Percentiles rank a stretch among this genome's conserved stretches.
These are phyloP conservation scores for Lichina pygmaea DNA, from an alignment of 495 filamentous ascomycete species.

Conservation along the genomic window DNA sequence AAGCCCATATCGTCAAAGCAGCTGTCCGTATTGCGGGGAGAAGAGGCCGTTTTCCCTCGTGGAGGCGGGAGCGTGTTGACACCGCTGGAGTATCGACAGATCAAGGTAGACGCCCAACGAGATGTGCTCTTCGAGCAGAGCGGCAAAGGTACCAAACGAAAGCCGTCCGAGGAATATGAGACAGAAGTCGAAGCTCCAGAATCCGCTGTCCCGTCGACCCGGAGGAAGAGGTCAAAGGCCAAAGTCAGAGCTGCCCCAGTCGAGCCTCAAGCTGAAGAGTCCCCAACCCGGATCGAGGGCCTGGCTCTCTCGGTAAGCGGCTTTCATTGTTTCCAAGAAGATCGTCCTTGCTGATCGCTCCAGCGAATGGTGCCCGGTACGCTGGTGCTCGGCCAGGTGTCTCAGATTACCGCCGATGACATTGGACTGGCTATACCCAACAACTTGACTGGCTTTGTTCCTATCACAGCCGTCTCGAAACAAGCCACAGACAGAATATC, in stretches of 20 bases:
- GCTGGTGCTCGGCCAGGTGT: slow-evolving; percentile 63
- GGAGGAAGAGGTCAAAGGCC: neutral
- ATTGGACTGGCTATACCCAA: slow-evolving; percentile 67
- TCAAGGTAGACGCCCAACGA: slow-evolving; percentile 72
- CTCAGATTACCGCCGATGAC: slow-evolving; percentile 52
- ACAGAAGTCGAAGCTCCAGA: slow-evolving; percentile 21
- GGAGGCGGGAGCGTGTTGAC: slow-evolving; percentile 79
- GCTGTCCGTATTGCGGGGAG: slow-evolving; percentile 32
- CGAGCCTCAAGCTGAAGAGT: slow-evolving; percentile 17
- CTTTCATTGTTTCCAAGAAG: neutral
- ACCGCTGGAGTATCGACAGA: slow-evolving; percentile 85
- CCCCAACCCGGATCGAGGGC: slow-evolving; percentile 31
- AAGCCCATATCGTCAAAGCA: slow-evolving; percentile 4
- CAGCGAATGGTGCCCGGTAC: slow-evolving; percentile 62
- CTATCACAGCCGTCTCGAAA: slow-evolving; percentile 73
- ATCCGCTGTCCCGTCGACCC: slow-evolving; percentile 1
- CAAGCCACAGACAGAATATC: slow-evolving; percentile 39
- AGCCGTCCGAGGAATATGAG: no score
- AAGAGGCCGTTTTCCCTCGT: slow-evolving; percentile 74
- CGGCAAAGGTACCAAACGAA: slow-evolving; percentile 18
- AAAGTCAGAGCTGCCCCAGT: slow-evolving; percentile 9
- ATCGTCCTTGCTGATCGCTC: neutral
- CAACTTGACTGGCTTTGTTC: slow-evolving; percentile 68
- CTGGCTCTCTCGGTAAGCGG: slow-evolving; percentile 61
- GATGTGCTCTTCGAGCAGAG: slow-evolving; percentile 86